Evolutionary conservation across 2,329 filamentous ascomycete species (phyloP).

Genomic region (Apiospora kogelbergensis): DNA sequence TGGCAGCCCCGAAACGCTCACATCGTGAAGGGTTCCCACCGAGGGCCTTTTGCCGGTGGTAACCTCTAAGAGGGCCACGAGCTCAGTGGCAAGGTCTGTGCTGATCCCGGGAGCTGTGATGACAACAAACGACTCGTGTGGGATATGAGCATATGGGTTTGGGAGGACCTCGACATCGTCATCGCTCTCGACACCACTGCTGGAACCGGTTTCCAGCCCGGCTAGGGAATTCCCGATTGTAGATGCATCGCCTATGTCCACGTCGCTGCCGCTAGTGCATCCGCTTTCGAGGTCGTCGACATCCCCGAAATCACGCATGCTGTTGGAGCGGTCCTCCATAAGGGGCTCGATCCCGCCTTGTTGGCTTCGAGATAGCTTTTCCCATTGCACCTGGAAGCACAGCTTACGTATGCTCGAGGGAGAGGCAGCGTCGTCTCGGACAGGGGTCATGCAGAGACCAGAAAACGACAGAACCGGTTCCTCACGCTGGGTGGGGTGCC

Average conservation of each 20-base stretch:
- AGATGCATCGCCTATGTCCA: too few relatives aligned
- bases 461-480: not conserved
- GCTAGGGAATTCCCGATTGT: too few relatives aligned
- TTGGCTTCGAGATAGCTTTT: slow-evolving; percentile 4
- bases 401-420: not conserved
- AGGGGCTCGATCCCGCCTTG: too few relatives aligned
- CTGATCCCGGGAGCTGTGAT: not conserved
- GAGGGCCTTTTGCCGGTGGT: not conserved
- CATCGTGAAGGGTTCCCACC: not conserved
- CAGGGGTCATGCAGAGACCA: not conserved
- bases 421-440: not conserved
- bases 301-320: too few relatives aligned
- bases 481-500: not conserved
- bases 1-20: not conserved
- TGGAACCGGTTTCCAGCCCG: too few relatives aligned
- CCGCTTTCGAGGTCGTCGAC: too few relatives aligned
- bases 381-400: slow-evolving; percentile 24
- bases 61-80: not conserved
- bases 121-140: not conserved
- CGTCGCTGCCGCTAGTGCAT: too few relatives aligned
- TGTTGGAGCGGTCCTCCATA: not conserved
- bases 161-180: too few relatives aligned
- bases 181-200: too few relatives aligned
- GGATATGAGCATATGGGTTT: not conserved
- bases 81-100: not conserved